Base-by-base conservation (phyloP, 331 rosid species). In the Pyracantha coccinea region DNA sequence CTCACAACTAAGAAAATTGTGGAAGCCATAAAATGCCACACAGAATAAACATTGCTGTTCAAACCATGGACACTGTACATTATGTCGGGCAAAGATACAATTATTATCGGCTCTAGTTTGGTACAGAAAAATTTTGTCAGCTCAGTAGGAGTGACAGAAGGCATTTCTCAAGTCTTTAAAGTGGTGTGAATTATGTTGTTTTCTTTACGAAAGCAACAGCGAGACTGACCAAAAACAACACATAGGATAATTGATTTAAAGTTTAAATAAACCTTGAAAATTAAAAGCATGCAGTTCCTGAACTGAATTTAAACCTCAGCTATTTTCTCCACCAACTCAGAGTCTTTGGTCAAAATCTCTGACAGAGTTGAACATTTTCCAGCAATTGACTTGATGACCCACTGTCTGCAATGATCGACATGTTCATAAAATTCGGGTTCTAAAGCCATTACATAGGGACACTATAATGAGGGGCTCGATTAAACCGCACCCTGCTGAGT, bases 241-340 rank as follows among this genome's bases (percentile, higher is more conserved):
- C 28, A 72, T n/a, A 15, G 10, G 68, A n/a, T 29, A 24, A 32
- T 73, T 52, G 23, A 69, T 14, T 35, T 50, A 29, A 65, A 61
- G 72, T 66, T 23, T 27, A 79, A 74, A 54, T 58, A 76, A 82
- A 85, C 52, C 54, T 82, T 83, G 50, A 47, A 86, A 79, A 53
- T 85, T 78, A 87, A 77, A 38, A 86, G 65, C 76, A 82, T 25
- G 79, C 52, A 83, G 82, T 81, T 90, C 80, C 74, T 77, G 82
- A 50, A 82, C 72, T 74, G 81, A 81, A 85, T 65, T 86, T 84
- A 84, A 79, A 94, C 97, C 97, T 94, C 97, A 7, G 96, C 97
- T 84, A 87, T 85, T 87, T 87, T 94, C 85, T 92, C 96, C 88
- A 87, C 99, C 83, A 94, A 88, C 84, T 92, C 92, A 83, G 97